These are phyloP conservation scores for Apophysomyces variabilis DNA, from an alignment of 371 early-diverging fungal species.

Conservation along the genomic window DNA sequence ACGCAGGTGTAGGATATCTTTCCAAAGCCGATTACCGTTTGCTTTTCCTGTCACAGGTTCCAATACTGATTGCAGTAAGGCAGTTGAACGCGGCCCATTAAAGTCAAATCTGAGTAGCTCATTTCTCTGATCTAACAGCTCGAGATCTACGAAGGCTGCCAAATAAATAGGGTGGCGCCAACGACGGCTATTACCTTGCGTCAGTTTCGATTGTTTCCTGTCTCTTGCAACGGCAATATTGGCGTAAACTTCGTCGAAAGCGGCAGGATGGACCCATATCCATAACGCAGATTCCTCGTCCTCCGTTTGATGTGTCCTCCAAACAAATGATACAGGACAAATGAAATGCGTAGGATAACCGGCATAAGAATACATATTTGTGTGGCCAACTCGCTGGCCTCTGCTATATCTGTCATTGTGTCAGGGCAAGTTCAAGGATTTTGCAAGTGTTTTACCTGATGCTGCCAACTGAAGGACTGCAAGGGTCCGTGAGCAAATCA, in stretches of 20 bases:
- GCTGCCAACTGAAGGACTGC: slow-evolving; percentile 61
- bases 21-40: slow-evolving; percentile 48
- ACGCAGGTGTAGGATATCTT: slow-evolving; percentile 47
- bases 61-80: slow-evolving; percentile 66
- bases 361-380: slow-evolving; percentile 53
- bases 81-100: slow-evolving; percentile 77
- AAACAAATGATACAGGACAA: slow-evolving; percentile 69
- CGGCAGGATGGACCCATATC: slow-evolving; percentile 74
- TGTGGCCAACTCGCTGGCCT: slow-evolving; percentile 65
- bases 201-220: background rate
- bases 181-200: background rate
- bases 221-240: background rate
- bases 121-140: slow-evolving; percentile 40
- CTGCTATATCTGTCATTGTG: slow-evolving; percentile 50
- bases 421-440: background rate
- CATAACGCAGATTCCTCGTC: slow-evolving; percentile 49
- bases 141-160: slow-evolving; percentile 12
- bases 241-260: slow-evolving; percentile 43
- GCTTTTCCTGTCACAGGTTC: slow-evolving; percentile 28
- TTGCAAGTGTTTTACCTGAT: slow-evolving; percentile 47
- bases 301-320: slow-evolving; percentile 51
- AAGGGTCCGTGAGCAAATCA: slow-evolving; percentile 64
- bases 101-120: slow-evolving; percentile 71
- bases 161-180: background rate
- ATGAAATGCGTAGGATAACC: slow-evolving; percentile 65